Base-by-base conservation (phyloP, 2,329 filamentous ascomycete species). In the Botrytis tulipae region DNA sequence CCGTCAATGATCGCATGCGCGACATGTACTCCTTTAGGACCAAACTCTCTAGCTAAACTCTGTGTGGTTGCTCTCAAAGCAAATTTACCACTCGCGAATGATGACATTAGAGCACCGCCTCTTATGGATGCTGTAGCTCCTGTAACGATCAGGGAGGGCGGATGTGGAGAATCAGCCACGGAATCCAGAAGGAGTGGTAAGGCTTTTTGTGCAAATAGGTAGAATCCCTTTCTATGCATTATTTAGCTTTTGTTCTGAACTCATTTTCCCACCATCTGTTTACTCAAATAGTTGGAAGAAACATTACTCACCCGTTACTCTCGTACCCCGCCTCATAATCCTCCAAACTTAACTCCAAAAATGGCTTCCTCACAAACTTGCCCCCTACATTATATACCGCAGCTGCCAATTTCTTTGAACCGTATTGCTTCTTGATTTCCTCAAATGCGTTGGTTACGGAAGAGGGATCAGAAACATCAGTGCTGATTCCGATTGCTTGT, bases 1-100 rank as follows among this genome's bases (percentile, higher is more conserved):
- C 93, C 94, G 80, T 97, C 94, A 72, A 97, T 91, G 74, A 97
- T 89, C 8, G 91, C 90, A 83, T 97, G 93, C 0, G 91, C 89
- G 1, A 97, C 91, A 81, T 97, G 94, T 2, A 97, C 88, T 3
- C 94, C 94, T 81, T 93, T 86, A 0, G 94, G 93, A 0, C 92
- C 93, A 82, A 96, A 97, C 81, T 97, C 94, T 73, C 92, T 88
- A 0, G 94, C 92, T 40, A 97, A 85, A 48, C 89, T 92, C 82
- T 95, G 93, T 0, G 88, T 87, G 69, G 97, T 83, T 0, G 91
- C 93, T 46, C 94, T 87, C 77, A 92, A 84, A 6, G 93, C 93
- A 81, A 94, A 97, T 81, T 97, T 97, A 42, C 91, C 92, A 3
- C 90, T 88, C 0, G 93, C 91, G 79, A 97, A 97, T 12, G 87